A percentile compares a stretch with the other conserved stretches of the same genome.
phyloP scores from a whole-genome alignment of 1,139 yeast species.

The Saccharomyces hybrid region DNA sequence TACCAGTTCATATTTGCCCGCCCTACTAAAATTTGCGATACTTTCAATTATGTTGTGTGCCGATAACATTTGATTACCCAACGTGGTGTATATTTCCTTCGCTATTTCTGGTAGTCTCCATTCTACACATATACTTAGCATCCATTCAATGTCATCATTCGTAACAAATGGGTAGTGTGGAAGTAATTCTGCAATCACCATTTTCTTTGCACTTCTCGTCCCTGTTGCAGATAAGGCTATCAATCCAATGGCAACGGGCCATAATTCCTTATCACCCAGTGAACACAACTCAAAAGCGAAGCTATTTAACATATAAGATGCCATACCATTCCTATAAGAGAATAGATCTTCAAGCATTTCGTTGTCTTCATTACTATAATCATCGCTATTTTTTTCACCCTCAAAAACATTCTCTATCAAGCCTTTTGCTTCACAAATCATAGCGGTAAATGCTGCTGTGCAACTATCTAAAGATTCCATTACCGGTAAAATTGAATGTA shows the following conservation, averaged over 20 bases:
- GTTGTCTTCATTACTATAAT: constrained; percentile 1
- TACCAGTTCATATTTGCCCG: constrained; percentile 46
- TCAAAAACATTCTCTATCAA: constrained; percentile 36
- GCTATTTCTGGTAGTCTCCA: constrained; percentile 48
- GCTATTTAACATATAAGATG: constrained; percentile 53
- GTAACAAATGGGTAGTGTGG: constrained; percentile 53
- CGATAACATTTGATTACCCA: constrained; percentile 30
- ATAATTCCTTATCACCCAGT: constrained; percentile 38
- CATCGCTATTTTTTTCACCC: constrained; percentile 6
- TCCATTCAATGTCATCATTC: constrained; percentile 79
- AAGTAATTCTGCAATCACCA: constrained; percentile 48
- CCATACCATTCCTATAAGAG: constrained; percentile 39
- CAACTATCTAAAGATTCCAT: constrained; percentile 58
- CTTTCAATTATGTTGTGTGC: constrained; percentile 47
- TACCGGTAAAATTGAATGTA: constrained; percentile 51
- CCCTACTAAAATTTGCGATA: constrained; percentile 56
- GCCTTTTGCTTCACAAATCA: constrained; percentile 59
- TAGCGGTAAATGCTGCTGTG: constrained; percentile 60
- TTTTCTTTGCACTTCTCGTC: constrained; percentile 31
- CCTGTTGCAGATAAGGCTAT: constrained; percentile 35
- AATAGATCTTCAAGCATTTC: constrained; percentile 28
- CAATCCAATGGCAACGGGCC: constrained; percentile 63
- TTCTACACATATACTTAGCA: constrained; percentile 49
- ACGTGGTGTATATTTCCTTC: constrained; percentile 39
- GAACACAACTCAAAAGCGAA: constrained; percentile 44